Conservation (phyloP, 2,329 filamentous ascomycete genomes). For the Fusarium beomiforme region DNA sequence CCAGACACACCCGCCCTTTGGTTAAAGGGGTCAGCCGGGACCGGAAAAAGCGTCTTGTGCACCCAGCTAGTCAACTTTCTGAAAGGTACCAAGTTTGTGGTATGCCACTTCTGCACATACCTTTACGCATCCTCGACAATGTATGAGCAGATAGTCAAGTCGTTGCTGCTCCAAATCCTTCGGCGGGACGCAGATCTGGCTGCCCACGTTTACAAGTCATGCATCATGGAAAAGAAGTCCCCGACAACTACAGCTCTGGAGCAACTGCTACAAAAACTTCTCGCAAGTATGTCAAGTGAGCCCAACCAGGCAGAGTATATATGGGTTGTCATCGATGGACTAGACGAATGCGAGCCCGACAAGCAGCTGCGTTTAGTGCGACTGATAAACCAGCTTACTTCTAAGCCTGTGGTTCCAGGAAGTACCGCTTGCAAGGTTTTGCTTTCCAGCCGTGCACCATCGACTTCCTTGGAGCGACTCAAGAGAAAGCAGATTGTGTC, state of each 20-base stretch:
- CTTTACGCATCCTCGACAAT: not conserved
- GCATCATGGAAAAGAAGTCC: slow-evolving; percentile 20
- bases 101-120: slow-evolving; percentile 25
- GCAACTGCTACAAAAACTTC: not conserved
- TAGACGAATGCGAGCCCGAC: slow-evolving; percentile 16
- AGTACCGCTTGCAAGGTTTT: slow-evolving; percentile 16
- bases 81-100: not conserved
- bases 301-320: not conserved
- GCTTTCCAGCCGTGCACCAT: not conserved
- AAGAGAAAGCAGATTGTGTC: slow-evolving; percentile 9
- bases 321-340: slow-evolving; percentile 22
- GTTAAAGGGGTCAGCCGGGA: slow-evolving; percentile 17
- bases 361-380: slow-evolving; percentile 4
- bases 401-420: not conserved
- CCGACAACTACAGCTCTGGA: not conserved
- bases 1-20: slow-evolving; percentile 13
- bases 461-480: not conserved
- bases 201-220: slow-evolving; percentile 10
- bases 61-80: slow-evolving; percentile 25
- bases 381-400: slow-evolving; percentile 9
- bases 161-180: slow-evolving; percentile 10
- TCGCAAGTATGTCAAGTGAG: not conserved
- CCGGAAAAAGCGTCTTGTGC: slow-evolving; percentile 26
- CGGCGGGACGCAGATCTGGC: slow-evolving; percentile 11
- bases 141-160: slow-evolving; percentile 21